phyloP scores from a whole-genome alignment of 2,329 filamentous ascomycete genomes.

The Trichoderma simmonsii region DNA sequence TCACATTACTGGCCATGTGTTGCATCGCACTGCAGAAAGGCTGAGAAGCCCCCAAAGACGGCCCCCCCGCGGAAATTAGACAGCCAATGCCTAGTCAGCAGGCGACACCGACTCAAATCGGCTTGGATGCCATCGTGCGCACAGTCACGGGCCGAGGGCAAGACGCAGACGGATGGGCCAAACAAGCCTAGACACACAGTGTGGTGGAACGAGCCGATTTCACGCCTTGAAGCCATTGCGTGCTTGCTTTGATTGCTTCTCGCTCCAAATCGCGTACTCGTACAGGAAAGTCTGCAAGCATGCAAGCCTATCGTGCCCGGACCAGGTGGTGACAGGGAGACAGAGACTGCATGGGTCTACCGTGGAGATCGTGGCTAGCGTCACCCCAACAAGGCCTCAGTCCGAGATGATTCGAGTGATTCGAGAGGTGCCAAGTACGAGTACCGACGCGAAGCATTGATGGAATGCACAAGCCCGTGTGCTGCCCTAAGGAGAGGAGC shows the following conservation, averaged over 20 bases:
- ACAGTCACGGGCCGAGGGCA: not conserved
- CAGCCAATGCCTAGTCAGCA: constrained; percentile 5
- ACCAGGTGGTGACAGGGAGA: constrained; percentile 9
- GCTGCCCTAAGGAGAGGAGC: not conserved
- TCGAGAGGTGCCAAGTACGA: not conserved
- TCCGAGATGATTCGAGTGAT: constrained; percentile 8
- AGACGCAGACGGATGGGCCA: not conserved
- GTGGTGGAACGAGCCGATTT: not conserved
- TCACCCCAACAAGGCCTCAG: constrained; percentile 6
- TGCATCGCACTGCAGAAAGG: constrained; percentile 8
- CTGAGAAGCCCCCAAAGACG: constrained; percentile 6
- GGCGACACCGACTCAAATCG: constrained; percentile 8
- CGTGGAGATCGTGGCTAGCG: constrained; percentile 16
- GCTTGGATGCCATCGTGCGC: not conserved
- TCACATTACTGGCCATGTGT: constrained; percentile 4
- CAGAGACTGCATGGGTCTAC: constrained; percentile 8
- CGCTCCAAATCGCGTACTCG: not conserved
- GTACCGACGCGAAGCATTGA: constrained; percentile 3
- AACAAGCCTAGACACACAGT: not conserved
- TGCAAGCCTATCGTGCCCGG: constrained; percentile 6
- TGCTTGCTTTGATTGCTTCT: not conserved
- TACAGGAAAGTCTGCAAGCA: constrained; percentile 4
- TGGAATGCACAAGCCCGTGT: not conserved
- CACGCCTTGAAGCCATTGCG: not conserved
- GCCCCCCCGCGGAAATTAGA: constrained; percentile 14